Base-by-base conservation (phyloP, 768 basidiomycete genomes). In the Daedaleopsis nitida region DNA sequence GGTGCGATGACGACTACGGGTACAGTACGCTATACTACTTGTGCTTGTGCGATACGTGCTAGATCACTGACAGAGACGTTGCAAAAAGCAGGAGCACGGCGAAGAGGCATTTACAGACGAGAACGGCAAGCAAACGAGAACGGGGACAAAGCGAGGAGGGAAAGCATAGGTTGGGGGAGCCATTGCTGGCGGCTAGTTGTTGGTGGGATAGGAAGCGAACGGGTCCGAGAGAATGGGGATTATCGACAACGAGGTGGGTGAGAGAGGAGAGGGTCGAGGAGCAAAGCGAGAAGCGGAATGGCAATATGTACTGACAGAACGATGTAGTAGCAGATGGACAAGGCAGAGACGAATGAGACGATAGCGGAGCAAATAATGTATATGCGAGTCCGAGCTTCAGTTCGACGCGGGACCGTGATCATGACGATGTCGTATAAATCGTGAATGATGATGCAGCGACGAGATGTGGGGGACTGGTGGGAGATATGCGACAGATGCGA, bases 261-360 rank as follows among this genome's bases (percentile, higher is more conserved):
- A 21, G 27, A 34, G 49, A 51, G 37, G 19, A 21, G 19, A 38
- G 12, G 19, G 48, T 16, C 21, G 14, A 50, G 56, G 37, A 19
- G 39, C 8, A 42, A 21, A 32, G 1, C 19, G 42, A 27, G 47
- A 53, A 44, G 11, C 19, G n/a, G 48, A 9, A 32, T 24, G 32
- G 34, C 12, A 49, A 52, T 52, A 62, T 57, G 42, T 58, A 58
- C 57, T 2, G 48, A 49, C 44, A 32, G 43, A 43, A 52, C 32
- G 42, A 43, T 57, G n/a, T 6, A 13, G 38, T 39, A 57, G 44
- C 35, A 44, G 27, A 32, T 32, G 27, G 27, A 32, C 27, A 32
- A 32, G 27, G 44, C 39, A 45, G 27, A 37, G n/a, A 47, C 45
- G 21, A 52, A 53, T 34, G 45, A 24, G 24, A 48, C 49, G 39